A percentile compares a stretch with the other conserved stretches of the same genome.
These are phyloP conservation scores for Monosporascus ibericus DNA, from an alignment of 2,329 filamentous ascomycete species.

Conservation along the genomic window DNA sequence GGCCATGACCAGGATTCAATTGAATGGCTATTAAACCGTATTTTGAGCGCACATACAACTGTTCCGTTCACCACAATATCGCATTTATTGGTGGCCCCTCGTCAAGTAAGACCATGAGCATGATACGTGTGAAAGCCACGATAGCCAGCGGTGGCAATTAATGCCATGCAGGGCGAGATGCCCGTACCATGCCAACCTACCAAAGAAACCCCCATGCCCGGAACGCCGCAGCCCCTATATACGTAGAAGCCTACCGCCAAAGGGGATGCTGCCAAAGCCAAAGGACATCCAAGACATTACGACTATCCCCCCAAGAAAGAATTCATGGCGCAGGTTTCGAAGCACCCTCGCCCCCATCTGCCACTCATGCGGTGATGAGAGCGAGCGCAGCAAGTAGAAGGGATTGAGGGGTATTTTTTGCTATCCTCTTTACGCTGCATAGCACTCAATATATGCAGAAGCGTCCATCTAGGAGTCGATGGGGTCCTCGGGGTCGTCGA, in stretches of 20 bases:
- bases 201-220: neutral
- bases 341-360: too few species aligned
- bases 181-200: neutral
- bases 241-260: neutral
- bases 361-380: too few species aligned
- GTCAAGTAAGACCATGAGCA: neutral
- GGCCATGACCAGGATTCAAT: neutral
- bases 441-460: neutral
- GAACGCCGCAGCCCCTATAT: neutral
- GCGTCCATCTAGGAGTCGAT: constrained; percentile 40
- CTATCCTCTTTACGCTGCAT: too few species aligned
- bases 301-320: neutral
- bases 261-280: too few species aligned
- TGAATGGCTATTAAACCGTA: neutral
- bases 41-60: too few species aligned
- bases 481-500: constrained; percentile 36
- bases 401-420: too few species aligned
- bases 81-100: neutral
- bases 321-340: neutral
- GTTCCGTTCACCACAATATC: too few species aligned
- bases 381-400: too few species aligned
- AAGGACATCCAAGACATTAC: too few species aligned
- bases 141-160: neutral
- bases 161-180: neutral
- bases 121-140: neutral